Evolutionary conservation across 1,284 basidiomycete genomes (phyloP).

Genomic region (Phylloboletellus chloephorus): DNA sequence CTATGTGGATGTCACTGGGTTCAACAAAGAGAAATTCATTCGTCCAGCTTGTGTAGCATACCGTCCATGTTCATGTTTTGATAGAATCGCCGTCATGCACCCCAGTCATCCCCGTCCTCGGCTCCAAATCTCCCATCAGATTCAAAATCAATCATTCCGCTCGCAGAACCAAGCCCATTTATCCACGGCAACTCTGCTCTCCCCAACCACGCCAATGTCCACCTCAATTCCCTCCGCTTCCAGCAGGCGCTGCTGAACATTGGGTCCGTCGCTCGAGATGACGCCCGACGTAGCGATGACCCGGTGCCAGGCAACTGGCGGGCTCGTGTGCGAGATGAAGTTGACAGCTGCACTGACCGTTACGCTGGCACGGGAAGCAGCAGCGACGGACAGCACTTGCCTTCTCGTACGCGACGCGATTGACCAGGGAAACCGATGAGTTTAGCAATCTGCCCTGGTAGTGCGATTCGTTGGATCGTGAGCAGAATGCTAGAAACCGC

Average conservation of each 20-base stretch:
- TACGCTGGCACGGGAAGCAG: not conserved
- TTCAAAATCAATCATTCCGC: not conserved
- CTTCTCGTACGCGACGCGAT: constrained; percentile 14
- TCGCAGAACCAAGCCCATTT: constrained; percentile 15
- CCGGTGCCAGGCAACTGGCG: constrained; percentile 18
- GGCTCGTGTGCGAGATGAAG: constrained; percentile 15
- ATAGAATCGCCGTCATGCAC: constrained; percentile 38
- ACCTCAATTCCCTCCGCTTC: constrained; percentile 22
- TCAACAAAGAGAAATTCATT: too few relatives aligned
- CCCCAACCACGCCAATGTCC: constrained; percentile 7
- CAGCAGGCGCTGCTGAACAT: constrained; percentile 16
- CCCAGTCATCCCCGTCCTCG: constrained; percentile 11
- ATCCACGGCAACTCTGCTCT: constrained; percentile 10
- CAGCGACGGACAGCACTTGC: constrained; percentile 1
- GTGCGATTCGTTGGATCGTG: not conserved
- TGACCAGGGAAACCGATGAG: constrained; percentile 17
- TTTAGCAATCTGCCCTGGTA: constrained; percentile 14
- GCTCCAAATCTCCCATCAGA: not conserved
- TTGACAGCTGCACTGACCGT: constrained; percentile 10
- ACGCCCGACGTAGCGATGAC: constrained; percentile 21
- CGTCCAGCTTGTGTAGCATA: constrained; percentile 46
- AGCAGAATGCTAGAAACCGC: not conserved
- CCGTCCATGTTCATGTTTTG: constrained; percentile 50
- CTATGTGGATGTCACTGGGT: too few relatives aligned
- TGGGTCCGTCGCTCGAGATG: constrained; percentile 13